Base-by-base conservation (phyloP, 2,329 filamentous ascomycete species). In the Annulohypoxylon truncatum region DNA sequence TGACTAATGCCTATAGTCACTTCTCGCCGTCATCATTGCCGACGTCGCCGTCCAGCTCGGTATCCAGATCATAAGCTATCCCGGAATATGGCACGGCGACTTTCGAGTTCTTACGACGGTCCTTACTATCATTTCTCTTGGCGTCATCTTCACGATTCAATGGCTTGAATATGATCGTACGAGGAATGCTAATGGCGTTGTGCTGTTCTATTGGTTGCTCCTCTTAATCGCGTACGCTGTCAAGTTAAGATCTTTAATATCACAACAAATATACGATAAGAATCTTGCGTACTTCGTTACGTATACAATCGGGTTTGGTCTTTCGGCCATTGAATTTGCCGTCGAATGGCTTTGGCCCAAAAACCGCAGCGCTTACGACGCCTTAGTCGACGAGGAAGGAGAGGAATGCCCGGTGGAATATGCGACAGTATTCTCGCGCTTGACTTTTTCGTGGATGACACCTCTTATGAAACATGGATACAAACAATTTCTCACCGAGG, bases 371-470 rank as follows among this genome's bases (percentile, higher is more conserved):
- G 79, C 79, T 29, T 90, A 90, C 73, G 82, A 85, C 61, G 85
- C 82, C 20, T 80, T 89, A 59, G 78, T 85, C 15, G 87, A 88
- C 33, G 85, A 88, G 60, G 86, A 77, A 9, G 77, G 78, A 8
- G 77, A 86, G 40, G 87, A 90, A 72, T 90, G 88, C 60, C 92
- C 92, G 0, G 89, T 92, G 67, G 94, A 98, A 79, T 97, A 97
- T 77, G 94, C 96, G 10, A 94, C 95, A 65, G 85, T 98, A 55
- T 99, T 99, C 81, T 97, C 95, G 3, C 89, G 92, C 53, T 85
- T 99, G 47, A 97, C 95, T 0, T 99, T 99, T 79, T 90, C 92
- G 58, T 99, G 96, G 96, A 97, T 99, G 95, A 98, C 96, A 0
- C 94, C 96, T 0, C 82, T 99, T 87, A 99, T 99, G 96, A 94